Percentiles rank a stretch among this genome's conserved stretches.
Evolutionary conservation across 176 grass and related monocot genomes (phyloP).

Genomic region (Zea luxurians): DNA sequence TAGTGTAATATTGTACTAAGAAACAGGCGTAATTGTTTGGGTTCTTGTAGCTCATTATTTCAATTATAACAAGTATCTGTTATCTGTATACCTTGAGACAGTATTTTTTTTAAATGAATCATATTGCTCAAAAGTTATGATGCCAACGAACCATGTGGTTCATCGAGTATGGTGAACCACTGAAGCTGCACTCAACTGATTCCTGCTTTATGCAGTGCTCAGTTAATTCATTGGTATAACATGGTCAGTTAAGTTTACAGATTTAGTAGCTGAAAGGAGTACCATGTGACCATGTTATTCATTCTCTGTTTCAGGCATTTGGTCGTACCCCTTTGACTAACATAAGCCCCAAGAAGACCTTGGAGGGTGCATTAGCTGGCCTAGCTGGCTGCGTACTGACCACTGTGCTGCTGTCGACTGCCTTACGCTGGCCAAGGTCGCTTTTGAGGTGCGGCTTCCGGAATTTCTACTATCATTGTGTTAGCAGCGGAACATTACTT

Average conservation of each 20-base stretch:
- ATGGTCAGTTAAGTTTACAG: constrained; percentile 1
- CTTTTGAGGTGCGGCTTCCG: constrained; percentile 52
- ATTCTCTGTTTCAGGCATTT: constrained; percentile 71
- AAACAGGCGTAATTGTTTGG: background rate
- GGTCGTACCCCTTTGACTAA: constrained; percentile 80
- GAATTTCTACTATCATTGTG: constrained; percentile 15
- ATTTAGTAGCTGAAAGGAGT: too few relatives aligned
- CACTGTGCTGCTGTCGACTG: constrained; percentile 65
- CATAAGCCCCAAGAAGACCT: constrained; percentile 96
- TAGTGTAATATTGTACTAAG: constrained; percentile 4
- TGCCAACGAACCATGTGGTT: constrained; percentile 5
- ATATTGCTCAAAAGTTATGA: background rate
- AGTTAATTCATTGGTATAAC: constrained; percentile 16
- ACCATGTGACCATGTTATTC: constrained; percentile 2
- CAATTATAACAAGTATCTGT: background rate
- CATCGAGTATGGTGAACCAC: constrained; percentile 8
- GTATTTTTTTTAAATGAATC: background rate
- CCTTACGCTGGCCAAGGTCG: constrained; percentile 75
- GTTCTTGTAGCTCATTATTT: constrained; percentile 21
- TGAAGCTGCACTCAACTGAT: background rate
- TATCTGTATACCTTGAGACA: background rate
- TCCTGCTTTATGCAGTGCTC: too few relatives aligned
- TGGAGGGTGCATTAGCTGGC: constrained; percentile 88
- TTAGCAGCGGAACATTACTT: background rate
- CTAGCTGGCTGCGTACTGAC: constrained; percentile 84